Base-by-base conservation (phyloP, 192 early-diverging fungal genomes). In the Podila minutissima region DNA sequence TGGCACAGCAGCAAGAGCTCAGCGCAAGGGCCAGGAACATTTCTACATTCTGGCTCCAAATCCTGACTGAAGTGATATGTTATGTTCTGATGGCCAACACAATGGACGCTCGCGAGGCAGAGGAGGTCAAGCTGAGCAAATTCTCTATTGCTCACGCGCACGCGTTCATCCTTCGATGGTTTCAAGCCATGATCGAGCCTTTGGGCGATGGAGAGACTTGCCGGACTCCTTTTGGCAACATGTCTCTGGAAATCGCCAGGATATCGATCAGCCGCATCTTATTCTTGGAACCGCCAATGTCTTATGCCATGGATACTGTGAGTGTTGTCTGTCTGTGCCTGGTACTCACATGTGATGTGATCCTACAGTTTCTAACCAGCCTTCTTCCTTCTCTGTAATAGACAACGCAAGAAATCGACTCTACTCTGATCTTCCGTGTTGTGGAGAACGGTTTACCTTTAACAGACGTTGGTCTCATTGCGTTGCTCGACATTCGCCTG, bases 321-420 rank as follows among this genome's bases (percentile, higher is more conserved):
- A 8, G 76, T 75, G 3, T 51, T n/a, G 33, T 17, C 32, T 9
- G n/a, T 19, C 20, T 17, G 19, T 41, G 4, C 41, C 5, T 10
- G 33, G 35, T 41, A 7, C 19, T 28, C 11, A 38, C 19, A 9
- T 58, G 2, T 58, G 32, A 17, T 28, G 0, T 26, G 4, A 35
- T 49, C 5, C 22, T 17, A 26, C 10, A 15, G 11, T 1, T 38
- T 58, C 8, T 32, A 37, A 37, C 26, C n/a, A 19, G 7, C 35
- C 1, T 17, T 5, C 11, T n/a, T 9, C 1, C 19, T 41, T 11
- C 19, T 37, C 0, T 63, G 9, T 41, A 7, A 41, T 68, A 81
- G 77, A 72, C 71, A 2, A 69, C 77, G 4, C 77, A 81, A 60
- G 77, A 81, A 31, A 72, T 81, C 28, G 77, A 81, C 33, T 37